phyloP scores from a whole-genome alignment of 192 early-diverging fungal genomes.

The Umbelopsis ramanniana region DNA sequence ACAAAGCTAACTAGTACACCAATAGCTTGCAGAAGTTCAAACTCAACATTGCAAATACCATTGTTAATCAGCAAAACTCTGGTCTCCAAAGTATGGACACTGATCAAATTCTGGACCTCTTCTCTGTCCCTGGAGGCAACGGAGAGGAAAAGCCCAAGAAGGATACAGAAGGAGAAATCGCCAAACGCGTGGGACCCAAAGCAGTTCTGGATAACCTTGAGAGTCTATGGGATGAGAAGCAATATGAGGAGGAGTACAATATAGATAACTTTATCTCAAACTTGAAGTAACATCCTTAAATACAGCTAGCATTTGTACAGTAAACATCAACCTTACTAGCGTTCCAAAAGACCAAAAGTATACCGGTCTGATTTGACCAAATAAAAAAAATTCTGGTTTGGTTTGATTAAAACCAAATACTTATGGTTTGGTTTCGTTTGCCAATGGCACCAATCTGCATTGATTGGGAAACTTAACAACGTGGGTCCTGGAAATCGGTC shows the following conservation, averaged over 20 bases:
- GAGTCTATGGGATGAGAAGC: conserved; percentile 88
- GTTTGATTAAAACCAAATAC: too few species aligned
- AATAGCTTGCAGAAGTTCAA: conserved; percentile 97
- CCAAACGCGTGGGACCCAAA: conserved; percentile 48
- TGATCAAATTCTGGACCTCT: conserved; percentile 93
- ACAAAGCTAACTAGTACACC: background rate
- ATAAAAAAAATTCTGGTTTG: too few species aligned
- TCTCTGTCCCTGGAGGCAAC: conserved; percentile 69
- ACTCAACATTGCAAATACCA: conserved; percentile 92
- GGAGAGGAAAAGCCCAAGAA: conserved; percentile 46
- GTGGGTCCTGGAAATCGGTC: too few species aligned
- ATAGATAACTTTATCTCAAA: conserved; percentile 76
- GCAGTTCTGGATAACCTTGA: conserved; percentile 78
- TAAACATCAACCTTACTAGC: too few species aligned
- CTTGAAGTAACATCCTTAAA: conserved; percentile 38
- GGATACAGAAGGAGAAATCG: conserved; percentile 27
- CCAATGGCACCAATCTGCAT: too few species aligned
- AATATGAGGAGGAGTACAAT: conserved; percentile 87
- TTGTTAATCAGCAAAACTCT: conserved; percentile 96
- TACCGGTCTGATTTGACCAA: background rate
- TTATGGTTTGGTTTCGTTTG: too few species aligned
- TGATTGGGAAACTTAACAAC: background rate
- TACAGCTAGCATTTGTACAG: background rate
- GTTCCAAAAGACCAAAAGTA: too few species aligned
- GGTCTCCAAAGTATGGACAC: conserved; percentile 96